Conservation (phyloP, 176 grass and related monocot genomes). For the Oryza officinalis region DNA sequence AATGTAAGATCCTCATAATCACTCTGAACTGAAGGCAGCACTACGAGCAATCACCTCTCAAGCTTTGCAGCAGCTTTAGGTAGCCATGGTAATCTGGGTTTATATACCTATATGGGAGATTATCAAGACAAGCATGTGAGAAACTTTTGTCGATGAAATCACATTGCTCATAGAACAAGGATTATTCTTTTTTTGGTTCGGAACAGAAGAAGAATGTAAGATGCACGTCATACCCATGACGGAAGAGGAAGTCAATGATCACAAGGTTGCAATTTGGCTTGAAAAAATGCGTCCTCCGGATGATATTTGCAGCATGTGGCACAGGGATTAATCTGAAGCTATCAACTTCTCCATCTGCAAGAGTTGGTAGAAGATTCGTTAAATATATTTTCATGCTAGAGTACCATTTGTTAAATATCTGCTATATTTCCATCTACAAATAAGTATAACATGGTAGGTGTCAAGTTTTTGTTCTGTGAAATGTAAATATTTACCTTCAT, state of each 20-base stretch:
- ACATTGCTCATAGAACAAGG: background rate
- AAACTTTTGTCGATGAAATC: background rate
- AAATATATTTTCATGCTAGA: background rate
- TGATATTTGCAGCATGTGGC: constrained; percentile 66
- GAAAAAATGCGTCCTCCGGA: constrained; percentile 66
- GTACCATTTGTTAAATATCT: background rate
- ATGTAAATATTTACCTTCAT: constrained; percentile 58
- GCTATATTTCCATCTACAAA: background rate
- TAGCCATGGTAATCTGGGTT: constrained; percentile 66
- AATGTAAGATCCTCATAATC: background rate
- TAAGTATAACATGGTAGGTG: background rate
- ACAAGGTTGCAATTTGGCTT: constrained; percentile 86
- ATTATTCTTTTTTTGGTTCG: background rate
- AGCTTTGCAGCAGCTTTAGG: constrained; percentile 68
- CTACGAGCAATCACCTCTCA: constrained; percentile 86
- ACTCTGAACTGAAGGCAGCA: background rate
- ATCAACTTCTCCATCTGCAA: constrained; percentile 87
- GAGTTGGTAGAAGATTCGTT: constrained; percentile 1
- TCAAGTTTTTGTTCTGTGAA: background rate
- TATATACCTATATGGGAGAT: constrained; percentile 59
- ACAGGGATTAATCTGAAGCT: constrained; percentile 82
- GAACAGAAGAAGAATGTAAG: background rate
- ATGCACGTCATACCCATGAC: constrained; percentile 62
- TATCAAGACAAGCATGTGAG: constrained; percentile 6
- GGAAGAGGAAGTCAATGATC: constrained; percentile 81